Evolutionary conservation across 176 grass and related monocot genomes (phyloP).

Genomic region (Raddia guianensis): DNA sequence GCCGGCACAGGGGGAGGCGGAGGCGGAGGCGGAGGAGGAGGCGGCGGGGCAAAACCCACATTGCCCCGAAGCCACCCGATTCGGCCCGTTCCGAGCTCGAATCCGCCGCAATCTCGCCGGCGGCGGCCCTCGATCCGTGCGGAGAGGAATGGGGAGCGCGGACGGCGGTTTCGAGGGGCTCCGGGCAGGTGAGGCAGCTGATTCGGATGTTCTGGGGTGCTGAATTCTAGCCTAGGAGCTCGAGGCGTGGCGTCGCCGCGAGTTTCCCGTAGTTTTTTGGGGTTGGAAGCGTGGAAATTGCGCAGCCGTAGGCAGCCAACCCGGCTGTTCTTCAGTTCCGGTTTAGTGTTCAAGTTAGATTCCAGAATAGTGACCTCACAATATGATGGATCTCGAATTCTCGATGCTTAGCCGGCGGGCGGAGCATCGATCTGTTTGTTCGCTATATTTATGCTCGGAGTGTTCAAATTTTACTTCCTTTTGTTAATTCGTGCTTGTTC

Average conservation of each 20-base stretch:
- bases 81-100: slow-evolving; percentile 22
- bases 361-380: not conserved
- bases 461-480: not conserved
- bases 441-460: not conserved
- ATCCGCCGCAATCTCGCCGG: not conserved
- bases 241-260: not conserved
- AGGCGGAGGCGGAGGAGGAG: not conserved
- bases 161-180: slow-evolving; percentile 59
- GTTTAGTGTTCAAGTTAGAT: not conserved
- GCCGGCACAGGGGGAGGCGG: slow-evolving; percentile 20
- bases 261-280: not conserved
- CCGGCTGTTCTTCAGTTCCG: not conserved
- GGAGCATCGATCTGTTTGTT: not conserved
- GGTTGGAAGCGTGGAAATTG: not conserved
- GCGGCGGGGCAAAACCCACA: slow-evolving; percentile 32
- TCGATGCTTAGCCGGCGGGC: not conserved
- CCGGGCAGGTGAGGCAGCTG: slow-evolving; percentile 49
- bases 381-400: not conserved
- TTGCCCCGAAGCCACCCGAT: slow-evolving; percentile 24
- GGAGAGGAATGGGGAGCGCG: slow-evolving; percentile 66
- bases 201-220: slow-evolving; percentile 4
- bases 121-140: slow-evolving; percentile 40
- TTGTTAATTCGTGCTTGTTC: not conserved
- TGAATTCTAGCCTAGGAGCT: slow-evolving; percentile 15
- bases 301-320: not conserved